These are phyloP conservation scores for Colletotrichum coccodes DNA, from an alignment of 2,329 filamentous ascomycete genomes.

Conservation along the genomic window DNA sequence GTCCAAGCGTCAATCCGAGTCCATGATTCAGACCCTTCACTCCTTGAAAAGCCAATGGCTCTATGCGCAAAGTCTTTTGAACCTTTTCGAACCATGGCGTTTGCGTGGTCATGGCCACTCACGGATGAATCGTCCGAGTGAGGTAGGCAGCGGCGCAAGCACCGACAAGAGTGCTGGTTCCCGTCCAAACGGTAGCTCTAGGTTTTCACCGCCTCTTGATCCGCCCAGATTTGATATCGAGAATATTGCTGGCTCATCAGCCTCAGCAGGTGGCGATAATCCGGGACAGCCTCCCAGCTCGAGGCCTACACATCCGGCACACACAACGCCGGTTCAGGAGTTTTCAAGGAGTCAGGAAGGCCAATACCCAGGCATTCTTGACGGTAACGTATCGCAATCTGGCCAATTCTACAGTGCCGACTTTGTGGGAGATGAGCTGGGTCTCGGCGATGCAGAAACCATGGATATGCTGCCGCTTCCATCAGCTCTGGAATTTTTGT, in stretches of 20 bases:
- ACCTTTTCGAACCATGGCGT: conserved; percentile 39
- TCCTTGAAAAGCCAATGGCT: conserved; percentile 43
- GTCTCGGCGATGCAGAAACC: conserved; percentile 28
- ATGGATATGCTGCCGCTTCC: conserved; percentile 40
- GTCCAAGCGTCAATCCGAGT: conserved; percentile 41
- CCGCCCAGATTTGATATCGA: background rate
- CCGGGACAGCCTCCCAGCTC: background rate
- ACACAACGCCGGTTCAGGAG: background rate
- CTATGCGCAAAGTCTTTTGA: conserved; percentile 43
- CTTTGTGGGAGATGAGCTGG: conserved; percentile 19
- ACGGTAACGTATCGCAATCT: background rate
- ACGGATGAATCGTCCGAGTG: background rate
- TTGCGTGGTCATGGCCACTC: conserved; percentile 7
- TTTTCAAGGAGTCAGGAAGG: background rate
- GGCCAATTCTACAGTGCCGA: background rate
- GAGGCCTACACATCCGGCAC: conserved; percentile 2
- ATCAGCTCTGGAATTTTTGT: conserved; percentile 42
- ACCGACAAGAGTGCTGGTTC: background rate
- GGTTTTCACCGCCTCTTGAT: background rate
- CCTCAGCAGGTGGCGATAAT: background rate
- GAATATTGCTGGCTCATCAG: background rate
- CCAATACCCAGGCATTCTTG: background rate
- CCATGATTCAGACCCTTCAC: conserved; percentile 40
- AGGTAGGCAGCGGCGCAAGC: no score
- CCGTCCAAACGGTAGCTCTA: background rate